These are phyloP conservation scores for Flagelloscypha sp. DNA, from an alignment of 768 basidiomycete genomes.

Conservation along the genomic window DNA sequence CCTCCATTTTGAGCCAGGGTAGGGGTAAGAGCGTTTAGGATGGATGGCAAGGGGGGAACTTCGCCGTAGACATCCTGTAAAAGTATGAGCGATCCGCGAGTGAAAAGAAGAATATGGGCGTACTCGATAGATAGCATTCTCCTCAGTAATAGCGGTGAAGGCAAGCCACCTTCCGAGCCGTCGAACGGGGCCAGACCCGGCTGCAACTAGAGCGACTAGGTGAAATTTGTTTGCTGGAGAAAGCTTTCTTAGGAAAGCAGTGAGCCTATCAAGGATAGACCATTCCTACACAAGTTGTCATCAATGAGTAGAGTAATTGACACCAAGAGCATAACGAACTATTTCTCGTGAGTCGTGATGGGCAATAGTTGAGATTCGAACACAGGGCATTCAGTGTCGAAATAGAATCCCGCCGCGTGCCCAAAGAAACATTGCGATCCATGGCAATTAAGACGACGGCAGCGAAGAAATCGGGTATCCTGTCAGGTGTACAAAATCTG, in stretches of 20 bases:
- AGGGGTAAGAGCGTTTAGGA: slow-evolving; percentile 42
- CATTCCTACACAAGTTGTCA: slow-evolving; percentile 31
- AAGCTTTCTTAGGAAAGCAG: slow-evolving; percentile 31
- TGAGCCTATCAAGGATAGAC: slow-evolving; percentile 35
- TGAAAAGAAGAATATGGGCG: slow-evolving; percentile 10
- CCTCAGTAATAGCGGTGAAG: slow-evolving; percentile 34
- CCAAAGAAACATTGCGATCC: too few species aligned
- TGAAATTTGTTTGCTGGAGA: slow-evolving; percentile 42
- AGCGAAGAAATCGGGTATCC: too few species aligned
- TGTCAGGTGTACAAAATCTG: too few species aligned
- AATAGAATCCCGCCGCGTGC: too few species aligned
- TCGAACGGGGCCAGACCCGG: slow-evolving; percentile 39
- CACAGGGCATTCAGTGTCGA: slow-evolving; percentile 11
- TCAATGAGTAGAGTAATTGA: neutral
- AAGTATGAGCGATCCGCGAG: slow-evolving; percentile 2
- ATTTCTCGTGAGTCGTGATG: neutral
- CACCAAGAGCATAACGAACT: neutral
- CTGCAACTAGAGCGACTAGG: slow-evolving; percentile 42
- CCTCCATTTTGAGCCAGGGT: slow-evolving; percentile 15
- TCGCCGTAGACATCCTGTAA: slow-evolving; percentile 32
- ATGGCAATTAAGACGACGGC: too few species aligned
- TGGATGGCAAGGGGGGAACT: slow-evolving; percentile 41
- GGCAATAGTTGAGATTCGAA: slow-evolving; percentile 4
- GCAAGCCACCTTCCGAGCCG: slow-evolving; percentile 56
- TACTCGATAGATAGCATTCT: slow-evolving; percentile 16